These are phyloP conservation scores for Lactifluus pinguis DNA, from an alignment of 768 basidiomycete genomes.

Conservation along the genomic window DNA sequence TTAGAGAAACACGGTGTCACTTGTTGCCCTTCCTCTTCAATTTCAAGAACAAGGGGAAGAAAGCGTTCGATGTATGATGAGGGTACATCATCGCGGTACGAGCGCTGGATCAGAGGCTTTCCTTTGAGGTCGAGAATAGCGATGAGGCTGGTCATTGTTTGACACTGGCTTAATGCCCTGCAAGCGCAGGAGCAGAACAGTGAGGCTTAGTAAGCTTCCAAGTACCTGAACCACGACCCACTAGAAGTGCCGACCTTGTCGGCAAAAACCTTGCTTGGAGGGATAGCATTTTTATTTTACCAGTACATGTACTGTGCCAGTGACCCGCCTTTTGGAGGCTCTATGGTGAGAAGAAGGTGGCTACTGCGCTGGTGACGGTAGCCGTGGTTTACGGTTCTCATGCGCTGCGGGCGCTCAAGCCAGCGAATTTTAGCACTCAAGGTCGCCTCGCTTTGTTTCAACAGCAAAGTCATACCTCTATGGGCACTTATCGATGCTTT, in stretches of 20 bases:
- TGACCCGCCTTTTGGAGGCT: neutral
- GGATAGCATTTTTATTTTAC: too few relatives aligned
- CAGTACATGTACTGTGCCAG: too few relatives aligned
- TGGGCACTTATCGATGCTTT: conserved; percentile 24
- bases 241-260: too few relatives aligned
- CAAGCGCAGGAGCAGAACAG: too few relatives aligned
- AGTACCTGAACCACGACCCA: too few relatives aligned
- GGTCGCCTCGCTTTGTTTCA: conserved; percentile 23
- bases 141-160: conserved; percentile 55
- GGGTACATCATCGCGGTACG: conserved; percentile 93
- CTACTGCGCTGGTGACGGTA: too few relatives aligned
- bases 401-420: conserved; percentile 14
- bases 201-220: too few relatives aligned
- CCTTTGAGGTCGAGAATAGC: conserved; percentile 98
- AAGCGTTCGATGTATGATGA: conserved; percentile 87
- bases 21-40: conserved; percentile 95
- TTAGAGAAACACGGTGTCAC: conserved; percentile 94
- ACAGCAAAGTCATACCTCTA: conserved; percentile 19
- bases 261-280: too few relatives aligned
- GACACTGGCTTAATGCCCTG: neutral
- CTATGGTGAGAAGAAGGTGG: neutral
- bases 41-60: conserved; percentile 84
- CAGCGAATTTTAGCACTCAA: conserved; percentile 21
- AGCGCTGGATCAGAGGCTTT: conserved; percentile 93
- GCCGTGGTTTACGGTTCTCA: neutral